Conservation (phyloP, 164 flowering plant species). For the Cinnamomum micranthum region DNA sequence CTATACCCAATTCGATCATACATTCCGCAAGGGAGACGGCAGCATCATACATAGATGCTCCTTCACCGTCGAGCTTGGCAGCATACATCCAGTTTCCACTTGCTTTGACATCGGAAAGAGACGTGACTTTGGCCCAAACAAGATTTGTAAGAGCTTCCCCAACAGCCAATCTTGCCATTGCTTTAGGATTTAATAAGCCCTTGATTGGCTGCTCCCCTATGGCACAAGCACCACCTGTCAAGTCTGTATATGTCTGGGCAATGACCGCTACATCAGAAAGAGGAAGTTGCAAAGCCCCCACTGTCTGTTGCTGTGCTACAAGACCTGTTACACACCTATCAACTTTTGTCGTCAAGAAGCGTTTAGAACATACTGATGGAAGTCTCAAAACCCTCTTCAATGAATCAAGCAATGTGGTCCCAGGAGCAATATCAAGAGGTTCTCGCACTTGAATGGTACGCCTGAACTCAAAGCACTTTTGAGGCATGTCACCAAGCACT, state of each 20-base stretch:
- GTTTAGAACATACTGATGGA: slow-evolving; percentile 84
- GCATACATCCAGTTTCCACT: slow-evolving; percentile 99
- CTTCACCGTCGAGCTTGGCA: slow-evolving; percentile 96
- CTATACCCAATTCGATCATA: slow-evolving; percentile 89
- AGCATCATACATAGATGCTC: slow-evolving; percentile 95
- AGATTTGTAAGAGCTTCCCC: slow-evolving; percentile 98
- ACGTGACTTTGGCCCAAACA: slow-evolving; percentile 88
- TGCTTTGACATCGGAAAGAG: slow-evolving; percentile 87
- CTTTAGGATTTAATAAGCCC: slow-evolving; percentile 79
- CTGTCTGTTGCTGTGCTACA: slow-evolving; percentile 97
- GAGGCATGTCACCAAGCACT: slow-evolving; percentile 96
- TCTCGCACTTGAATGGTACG: slow-evolving; percentile 39
- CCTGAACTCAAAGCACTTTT: slow-evolving; percentile 71
- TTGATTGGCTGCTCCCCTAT: slow-evolving; percentile 96
- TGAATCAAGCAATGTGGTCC: slow-evolving; percentile 62
- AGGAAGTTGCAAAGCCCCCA: slow-evolving; percentile 87
- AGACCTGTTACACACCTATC: slow-evolving; percentile 98
- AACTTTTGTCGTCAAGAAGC: slow-evolving; percentile 88
- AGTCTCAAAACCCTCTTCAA: slow-evolving; percentile 84
- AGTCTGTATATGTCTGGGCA: slow-evolving; percentile 62
- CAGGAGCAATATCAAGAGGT: slow-evolving; percentile 93
- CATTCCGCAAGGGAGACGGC: slow-evolving; percentile 79
- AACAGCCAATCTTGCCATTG: slow-evolving; percentile 90
- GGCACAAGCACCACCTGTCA: slow-evolving; percentile 92
- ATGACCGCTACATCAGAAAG: slow-evolving; percentile 97